phyloP scores from a whole-genome alignment of 192 early-diverging fungal species.

The Backusella mclennaniae region DNA sequence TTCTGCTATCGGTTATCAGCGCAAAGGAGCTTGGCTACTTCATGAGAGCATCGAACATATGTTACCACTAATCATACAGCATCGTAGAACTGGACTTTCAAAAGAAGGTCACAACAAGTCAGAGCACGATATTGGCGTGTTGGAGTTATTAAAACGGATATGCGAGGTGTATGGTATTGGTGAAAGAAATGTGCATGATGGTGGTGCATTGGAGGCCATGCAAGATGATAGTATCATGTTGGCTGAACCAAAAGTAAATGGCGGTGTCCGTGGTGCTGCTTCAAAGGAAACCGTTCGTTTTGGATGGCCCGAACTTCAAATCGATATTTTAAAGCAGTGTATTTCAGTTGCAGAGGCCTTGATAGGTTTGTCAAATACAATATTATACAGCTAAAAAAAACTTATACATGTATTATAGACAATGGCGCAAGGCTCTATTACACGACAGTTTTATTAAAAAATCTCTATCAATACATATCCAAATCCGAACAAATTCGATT shows the following conservation, averaged over 20 bases:
- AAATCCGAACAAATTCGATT: constrained; percentile 64
- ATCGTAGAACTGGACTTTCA: constrained; percentile 4
- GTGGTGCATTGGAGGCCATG: constrained; percentile 18
- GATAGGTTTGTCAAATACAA: constrained; percentile 47
- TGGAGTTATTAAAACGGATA: constrained; percentile 60
- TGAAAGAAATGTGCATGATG: constrained; percentile 23
- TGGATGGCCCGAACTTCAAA: constrained; percentile 83
- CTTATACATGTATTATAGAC: constrained; percentile 37
- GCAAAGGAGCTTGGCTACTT: constrained; percentile 27
- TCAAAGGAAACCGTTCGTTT: constrained; percentile 26
- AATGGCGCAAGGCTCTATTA: constrained; percentile 57
- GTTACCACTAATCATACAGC: constrained; percentile 27
- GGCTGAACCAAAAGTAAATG: background rate
- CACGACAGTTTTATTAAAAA: constrained; percentile 61
- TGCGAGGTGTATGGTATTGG: constrained; percentile 70
- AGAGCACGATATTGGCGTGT: constrained; percentile 45
- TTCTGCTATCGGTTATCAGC: constrained; percentile 24
- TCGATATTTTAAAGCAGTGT: constrained; percentile 72
- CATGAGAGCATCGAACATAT: constrained; percentile 25
- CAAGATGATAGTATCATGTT: background rate
- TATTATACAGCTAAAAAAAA: background rate
- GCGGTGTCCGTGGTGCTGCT: background rate
- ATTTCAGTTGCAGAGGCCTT: constrained; percentile 64
- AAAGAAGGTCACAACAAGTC: background rate
- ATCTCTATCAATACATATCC: constrained; percentile 56